These are phyloP conservation scores for Rhizophagus clarus DNA, from an alignment of 192 early-diverging fungal species.

Conservation along the genomic window DNA sequence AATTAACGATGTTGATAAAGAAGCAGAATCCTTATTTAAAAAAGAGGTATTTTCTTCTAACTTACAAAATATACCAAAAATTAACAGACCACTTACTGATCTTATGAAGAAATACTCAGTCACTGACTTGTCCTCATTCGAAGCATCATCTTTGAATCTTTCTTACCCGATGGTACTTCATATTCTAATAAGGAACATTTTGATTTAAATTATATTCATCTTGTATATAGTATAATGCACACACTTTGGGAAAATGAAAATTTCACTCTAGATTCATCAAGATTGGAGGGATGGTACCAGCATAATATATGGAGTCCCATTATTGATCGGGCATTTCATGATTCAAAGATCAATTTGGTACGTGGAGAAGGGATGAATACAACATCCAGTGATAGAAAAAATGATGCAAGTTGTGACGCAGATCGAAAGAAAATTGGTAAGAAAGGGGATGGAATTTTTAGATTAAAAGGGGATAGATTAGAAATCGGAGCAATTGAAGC, in stretches of 20 bases:
- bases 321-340: background rate
- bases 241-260: too few relatives aligned
- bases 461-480: background rate
- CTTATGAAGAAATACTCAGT: background rate
- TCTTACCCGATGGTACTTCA: too few relatives aligned
- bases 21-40: background rate
- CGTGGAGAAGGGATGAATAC: background rate
- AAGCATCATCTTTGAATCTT: background rate
- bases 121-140: background rate
- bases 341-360: background rate
- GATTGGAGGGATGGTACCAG: background rate
- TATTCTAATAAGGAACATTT: too few relatives aligned
- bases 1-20: background rate
- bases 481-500: background rate
- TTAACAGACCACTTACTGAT: background rate
- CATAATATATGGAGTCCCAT: background rate
- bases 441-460: background rate
- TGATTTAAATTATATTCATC: too few relatives aligned
- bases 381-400: background rate
- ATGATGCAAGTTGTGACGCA: too few relatives aligned
- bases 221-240: too few relatives aligned
- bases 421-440: background rate
- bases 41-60: background rate
- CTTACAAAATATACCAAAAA: background rate
- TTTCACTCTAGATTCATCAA: too few relatives aligned